phyloP scores from a whole-genome alignment of 352 stramenopile species.

The Globisporangium paddicum region DNA sequence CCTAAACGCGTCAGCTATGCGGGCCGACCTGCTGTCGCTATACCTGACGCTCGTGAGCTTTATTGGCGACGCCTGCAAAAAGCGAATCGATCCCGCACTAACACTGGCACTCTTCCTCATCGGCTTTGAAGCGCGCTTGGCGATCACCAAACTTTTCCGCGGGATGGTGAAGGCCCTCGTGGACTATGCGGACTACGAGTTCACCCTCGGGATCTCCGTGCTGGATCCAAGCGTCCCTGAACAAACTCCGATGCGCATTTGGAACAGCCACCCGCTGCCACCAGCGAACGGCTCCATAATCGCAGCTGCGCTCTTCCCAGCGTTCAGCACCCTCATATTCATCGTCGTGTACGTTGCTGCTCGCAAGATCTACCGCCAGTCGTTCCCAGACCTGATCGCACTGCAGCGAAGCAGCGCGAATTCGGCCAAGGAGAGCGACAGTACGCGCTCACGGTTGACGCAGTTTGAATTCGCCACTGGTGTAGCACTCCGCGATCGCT shows the following conservation, averaged over 20 bases:
- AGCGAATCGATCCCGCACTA: conserved; percentile 14
- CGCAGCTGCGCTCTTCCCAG: not conserved
- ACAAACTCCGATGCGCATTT: not conserved
- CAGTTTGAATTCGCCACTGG: conserved; percentile 12
- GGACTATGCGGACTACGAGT: conserved; percentile 1
- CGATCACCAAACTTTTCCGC: not conserved
- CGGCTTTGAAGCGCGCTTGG: not conserved
- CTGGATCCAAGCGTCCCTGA: not conserved
- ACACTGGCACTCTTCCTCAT: not conserved
- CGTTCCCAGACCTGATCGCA: not conserved
- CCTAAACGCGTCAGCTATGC: conserved; percentile 4
- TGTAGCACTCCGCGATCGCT: conserved; percentile 4
- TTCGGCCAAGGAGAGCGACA: conserved; percentile 1
- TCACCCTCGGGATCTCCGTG: not conserved
- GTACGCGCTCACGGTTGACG: not conserved
- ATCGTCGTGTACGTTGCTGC: not conserved
- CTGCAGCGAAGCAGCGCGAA: conserved; percentile 4
- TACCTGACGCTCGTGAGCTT: conserved; percentile 5
- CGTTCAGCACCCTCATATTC: conserved; percentile 2
- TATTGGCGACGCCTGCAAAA: conserved; percentile 22
- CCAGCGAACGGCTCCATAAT: not conserved
- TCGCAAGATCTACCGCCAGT: conserved; percentile 4
- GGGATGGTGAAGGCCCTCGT: not conserved
- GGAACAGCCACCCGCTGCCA: conserved; percentile 1
- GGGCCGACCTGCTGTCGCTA: conserved; percentile 6